phyloP scores from a whole-genome alignment of 768 basidiomycete species.

The Kwoniella europaea region DNA sequence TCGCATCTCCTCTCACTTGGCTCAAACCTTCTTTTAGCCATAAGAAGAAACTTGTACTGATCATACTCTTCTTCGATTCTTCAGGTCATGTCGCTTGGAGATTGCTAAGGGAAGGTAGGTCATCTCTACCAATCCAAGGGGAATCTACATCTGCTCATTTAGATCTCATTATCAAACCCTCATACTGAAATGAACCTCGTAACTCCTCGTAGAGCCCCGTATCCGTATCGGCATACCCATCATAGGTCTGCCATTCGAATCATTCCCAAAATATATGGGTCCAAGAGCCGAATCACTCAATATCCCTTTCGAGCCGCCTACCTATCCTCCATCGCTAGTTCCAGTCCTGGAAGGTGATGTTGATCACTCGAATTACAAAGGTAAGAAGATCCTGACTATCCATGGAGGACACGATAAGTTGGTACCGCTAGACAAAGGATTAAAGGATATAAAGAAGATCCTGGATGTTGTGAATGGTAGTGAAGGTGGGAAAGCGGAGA shows the following conservation, averaged over 20 bases:
- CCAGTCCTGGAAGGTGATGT: constrained; percentile 63
- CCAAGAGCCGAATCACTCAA: constrained; percentile 61
- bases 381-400: constrained; percentile 75
- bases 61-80: not conserved
- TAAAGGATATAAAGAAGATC: constrained; percentile 66
- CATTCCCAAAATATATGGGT: constrained; percentile 37
- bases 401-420: constrained; percentile 70
- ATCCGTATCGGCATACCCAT: constrained; percentile 62
- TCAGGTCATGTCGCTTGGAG: constrained; percentile 78
- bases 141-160: no score
- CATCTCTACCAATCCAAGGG: no score
- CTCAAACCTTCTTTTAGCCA: no score
- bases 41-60: not conserved
- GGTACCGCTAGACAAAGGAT: constrained; percentile 70
- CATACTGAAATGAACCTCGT: not conserved
- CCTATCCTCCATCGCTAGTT: constrained; percentile 64
- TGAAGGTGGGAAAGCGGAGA: constrained; percentile 64
- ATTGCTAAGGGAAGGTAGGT: constrained; percentile 64
- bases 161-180: no score
- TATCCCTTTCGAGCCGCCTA: constrained; percentile 63
- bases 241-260: constrained; percentile 72
- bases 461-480: constrained; percentile 61
- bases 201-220: constrained; percentile 59
- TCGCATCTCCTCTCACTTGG: no score
- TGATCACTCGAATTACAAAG: constrained; percentile 63